Evolutionary conservation across 169 alveolate genomes (phyloP).

Genomic region (Hammondia hammondi): DNA sequence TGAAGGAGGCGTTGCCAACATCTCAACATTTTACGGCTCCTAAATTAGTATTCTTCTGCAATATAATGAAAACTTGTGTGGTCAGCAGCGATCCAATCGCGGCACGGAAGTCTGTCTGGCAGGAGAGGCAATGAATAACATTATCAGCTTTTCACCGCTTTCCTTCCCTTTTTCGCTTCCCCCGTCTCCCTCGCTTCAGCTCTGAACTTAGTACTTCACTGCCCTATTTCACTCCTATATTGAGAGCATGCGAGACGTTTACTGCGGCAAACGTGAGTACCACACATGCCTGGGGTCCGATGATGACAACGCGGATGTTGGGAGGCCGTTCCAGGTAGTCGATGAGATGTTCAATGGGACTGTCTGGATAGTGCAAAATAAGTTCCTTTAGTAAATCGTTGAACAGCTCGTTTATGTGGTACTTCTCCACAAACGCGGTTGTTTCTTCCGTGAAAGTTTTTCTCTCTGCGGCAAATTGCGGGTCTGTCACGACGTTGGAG

Average conservation of each 20-base stretch:
- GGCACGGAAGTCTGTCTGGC: no score
- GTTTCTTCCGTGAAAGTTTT: not conserved
- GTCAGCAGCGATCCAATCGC: no score
- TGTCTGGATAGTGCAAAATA: not conserved
- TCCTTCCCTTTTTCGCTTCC: not conserved
- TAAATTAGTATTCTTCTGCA: no score
- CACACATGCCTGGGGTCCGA: slow-evolving; percentile 30
- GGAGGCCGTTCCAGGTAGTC: not conserved
- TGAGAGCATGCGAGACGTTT: not conserved
- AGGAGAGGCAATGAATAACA: no score
- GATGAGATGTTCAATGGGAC: slow-evolving; percentile 29
- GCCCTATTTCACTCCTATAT: not conserved
- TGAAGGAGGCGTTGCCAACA: no score
- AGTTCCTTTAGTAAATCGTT: slow-evolving; percentile 6
- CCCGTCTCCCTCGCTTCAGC: not conserved
- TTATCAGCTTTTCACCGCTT: no score
- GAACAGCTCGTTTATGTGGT: not conserved
- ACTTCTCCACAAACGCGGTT: slow-evolving; percentile 15
- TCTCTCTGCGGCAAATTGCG: slow-evolving; percentile 16
- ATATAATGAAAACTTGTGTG: no score
- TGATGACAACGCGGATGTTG: not conserved
- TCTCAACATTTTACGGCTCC: no score
- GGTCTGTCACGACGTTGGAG: not conserved
- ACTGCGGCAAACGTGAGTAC: not conserved
- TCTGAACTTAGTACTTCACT: not conserved